phyloP scores from a whole-genome alignment of 208 protist species.

The Trypanosoma congolense region DNA sequence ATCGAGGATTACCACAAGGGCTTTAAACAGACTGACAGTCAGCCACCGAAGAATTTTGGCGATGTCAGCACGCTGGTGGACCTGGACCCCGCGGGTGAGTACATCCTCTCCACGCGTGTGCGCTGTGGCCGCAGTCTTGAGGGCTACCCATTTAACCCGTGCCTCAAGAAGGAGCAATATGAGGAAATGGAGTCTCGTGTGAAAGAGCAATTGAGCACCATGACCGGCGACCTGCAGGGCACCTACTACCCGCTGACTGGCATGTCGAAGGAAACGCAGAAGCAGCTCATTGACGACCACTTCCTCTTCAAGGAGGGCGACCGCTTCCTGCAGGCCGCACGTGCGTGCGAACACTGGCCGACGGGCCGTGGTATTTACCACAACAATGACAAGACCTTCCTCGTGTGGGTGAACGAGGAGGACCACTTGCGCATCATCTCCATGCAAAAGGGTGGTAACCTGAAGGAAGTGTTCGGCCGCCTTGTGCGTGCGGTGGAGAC shows the following conservation, averaged over 20 bases:
- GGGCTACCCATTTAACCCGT: slow-evolving; percentile 41
- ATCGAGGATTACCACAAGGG: slow-evolving; percentile 48
- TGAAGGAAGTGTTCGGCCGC: slow-evolving; percentile 42
- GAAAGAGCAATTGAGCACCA: slow-evolving; percentile 22
- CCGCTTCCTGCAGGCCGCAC: slow-evolving; percentile 42
- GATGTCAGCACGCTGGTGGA: slow-evolving; percentile 21
- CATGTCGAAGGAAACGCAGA: slow-evolving; percentile 42
- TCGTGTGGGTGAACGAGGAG: slow-evolving; percentile 62
- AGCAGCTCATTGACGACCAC: slow-evolving; percentile 45
- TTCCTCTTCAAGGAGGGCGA: slow-evolving; percentile 68
- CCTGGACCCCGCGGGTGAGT: slow-evolving; percentile 42
- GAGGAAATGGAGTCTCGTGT: slow-evolving; percentile 34
- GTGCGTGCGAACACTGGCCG: slow-evolving; percentile 54
- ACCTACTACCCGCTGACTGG: slow-evolving; percentile 42
- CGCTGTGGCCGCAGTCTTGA: slow-evolving; percentile 35
- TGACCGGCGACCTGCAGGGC: slow-evolving; percentile 39
- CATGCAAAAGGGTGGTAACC: slow-evolving; percentile 52
- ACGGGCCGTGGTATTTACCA: slow-evolving; percentile 54
- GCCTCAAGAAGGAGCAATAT: slow-evolving; percentile 30
- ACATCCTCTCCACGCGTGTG: slow-evolving; percentile 42
- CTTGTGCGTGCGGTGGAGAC: slow-evolving; percentile 25
- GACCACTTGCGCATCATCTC: slow-evolving; percentile 60
- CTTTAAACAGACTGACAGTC: slow-evolving; percentile 37
- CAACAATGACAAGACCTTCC: slow-evolving; percentile 55
- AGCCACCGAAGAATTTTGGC: slow-evolving; percentile 40